Base-by-base conservation (phyloP, 2,329 filamentous ascomycete species). In the Penicillium sp. region DNA sequence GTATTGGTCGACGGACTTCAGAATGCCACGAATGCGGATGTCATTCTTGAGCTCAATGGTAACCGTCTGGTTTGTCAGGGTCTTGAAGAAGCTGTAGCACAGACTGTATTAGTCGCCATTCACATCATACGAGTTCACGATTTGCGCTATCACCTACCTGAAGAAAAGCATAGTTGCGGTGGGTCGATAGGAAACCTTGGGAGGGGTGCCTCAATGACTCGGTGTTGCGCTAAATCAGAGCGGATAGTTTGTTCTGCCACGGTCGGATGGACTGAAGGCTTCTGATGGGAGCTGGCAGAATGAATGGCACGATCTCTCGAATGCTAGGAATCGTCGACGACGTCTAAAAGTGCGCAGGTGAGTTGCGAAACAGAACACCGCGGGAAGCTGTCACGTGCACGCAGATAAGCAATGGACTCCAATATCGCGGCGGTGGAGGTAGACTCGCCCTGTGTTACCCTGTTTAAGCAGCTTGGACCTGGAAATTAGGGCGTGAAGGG, bases 21-120 rank as follows among this genome's bases (percentile, higher is more conserved):
- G 80, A 30, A 86, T 95, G 59, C 93, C 93, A 64, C 89, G 88
- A 71, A 99, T 95, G 69, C 91, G 90, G 63, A 99, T 95, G 75
- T 99, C 93, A 72, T 99, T 99, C 77, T 99, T 99, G 71, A 99
- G 88, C 78, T 99, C 93, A 69, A 99, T 90, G 39, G 91, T 97
- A 66, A 99, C 91, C 77, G 95, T 86, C 62, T 93, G 87, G 77
- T 96, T 93, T 70, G 96, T 95, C 65, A 97, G 87, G 46, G 92
- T 97, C 74, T 97, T 97, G 84, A 97, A 97, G 78, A 96, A 97
- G 77, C 88, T 93, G 67, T 4, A 19, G n/a, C 14, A 7, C n/a
- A 6, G 12, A 2, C 11, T 1, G 2, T 3, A n/a, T 49, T 12
- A 49, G 33, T 35, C 31, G 16, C 9, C 3, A 4, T 9, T 12